Base-by-base conservation (phyloP, 192 early-diverging fungal species). In the Entrophospora sp. region DNA sequence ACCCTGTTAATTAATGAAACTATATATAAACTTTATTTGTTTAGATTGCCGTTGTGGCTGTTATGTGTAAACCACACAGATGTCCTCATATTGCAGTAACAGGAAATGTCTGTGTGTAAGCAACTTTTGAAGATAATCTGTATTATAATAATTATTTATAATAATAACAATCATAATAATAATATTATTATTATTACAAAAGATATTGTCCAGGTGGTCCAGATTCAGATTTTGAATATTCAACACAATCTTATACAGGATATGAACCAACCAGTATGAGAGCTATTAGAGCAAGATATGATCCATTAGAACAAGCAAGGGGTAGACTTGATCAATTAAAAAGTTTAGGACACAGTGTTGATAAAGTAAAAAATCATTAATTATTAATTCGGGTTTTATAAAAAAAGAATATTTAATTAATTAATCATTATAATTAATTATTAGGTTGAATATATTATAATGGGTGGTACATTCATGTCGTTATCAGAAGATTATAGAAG, bases 401-500 rank as follows among this genome's bases (percentile, higher is more conserved):
- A 12, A 12, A 38, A 1, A 14, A 38, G 37, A 38, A 18, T n/a
- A 4, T 30, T 30, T 30, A 53, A 12, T 30, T 53, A 12, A 10
- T 53, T 53, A 25, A 53, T 14, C 8, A 12, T 38, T 38, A 38
- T 38, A 38, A 48, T 48, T 24, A 48, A 0, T 34, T n/a, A 37
- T 22, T 18, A 58, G 56, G 94, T 94, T 30, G 97, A 99, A 75
- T 99, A 94, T 71, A 96, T 99, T 68, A 74, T 99, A 46, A 99
- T 99, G 97, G 97, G 97, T 48, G 97, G 97, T 34, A 99, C 97
- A 0, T 99, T 99, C 73, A 99, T 99, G 97, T 93, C 91, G 4
- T 72, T 99, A 64, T 67, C 84, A 5, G 94, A 97, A 73, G 93
- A 97, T 16, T 99, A 99, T 77, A 81, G 94, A 58, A 89, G 93